Evolutionary conservation across 176 grass and related monocot species (phyloP).

Genomic region (Aegilops tauschii): DNA sequence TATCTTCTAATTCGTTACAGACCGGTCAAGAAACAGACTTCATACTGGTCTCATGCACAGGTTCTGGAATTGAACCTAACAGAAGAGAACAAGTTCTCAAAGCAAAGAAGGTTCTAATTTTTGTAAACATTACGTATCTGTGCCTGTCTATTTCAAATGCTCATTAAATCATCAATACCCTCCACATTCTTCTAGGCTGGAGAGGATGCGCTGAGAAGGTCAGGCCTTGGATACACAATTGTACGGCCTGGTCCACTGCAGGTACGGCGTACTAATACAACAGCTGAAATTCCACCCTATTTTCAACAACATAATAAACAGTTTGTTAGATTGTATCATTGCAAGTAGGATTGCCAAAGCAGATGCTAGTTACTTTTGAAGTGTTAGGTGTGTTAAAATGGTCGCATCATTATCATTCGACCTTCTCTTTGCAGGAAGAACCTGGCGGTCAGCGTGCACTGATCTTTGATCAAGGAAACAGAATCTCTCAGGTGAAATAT

Average conservation of each 20-base stretch:
- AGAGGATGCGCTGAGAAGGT: slow-evolving; percentile 90
- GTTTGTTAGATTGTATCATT: neutral
- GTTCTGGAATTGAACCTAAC: slow-evolving; percentile 79
- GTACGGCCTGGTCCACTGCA: slow-evolving; percentile 84
- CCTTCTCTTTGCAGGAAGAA: slow-evolving; percentile 72
- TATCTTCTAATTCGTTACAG: slow-evolving; percentile 38
- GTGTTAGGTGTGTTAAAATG: neutral
- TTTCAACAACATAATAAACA: neutral
- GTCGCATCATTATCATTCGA: neutral
- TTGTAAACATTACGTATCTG: neutral
- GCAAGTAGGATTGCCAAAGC: neutral
- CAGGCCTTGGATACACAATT: slow-evolving; percentile 97
- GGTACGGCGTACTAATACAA: slow-evolving; percentile 45
- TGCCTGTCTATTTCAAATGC: slow-evolving; percentile 23
- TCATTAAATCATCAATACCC: slow-evolving; percentile 10
- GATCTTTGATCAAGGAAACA: slow-evolving; percentile 98
- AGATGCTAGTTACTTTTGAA: neutral
- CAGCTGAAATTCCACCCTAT: slow-evolving; percentile 3
- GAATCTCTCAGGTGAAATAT: slow-evolving; percentile 80
- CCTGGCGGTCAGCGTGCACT: slow-evolving; percentile 94
- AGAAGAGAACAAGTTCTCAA: slow-evolving; percentile 98
- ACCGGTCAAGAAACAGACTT: slow-evolving; percentile 92
- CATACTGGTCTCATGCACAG: slow-evolving; percentile 91
- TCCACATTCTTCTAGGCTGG: slow-evolving; percentile 57
- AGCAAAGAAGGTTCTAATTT: slow-evolving; percentile 82